These are phyloP conservation scores for Neofusicoccum sp. DNA, from an alignment of 2,329 filamentous ascomycete genomes.

Conservation along the genomic window DNA sequence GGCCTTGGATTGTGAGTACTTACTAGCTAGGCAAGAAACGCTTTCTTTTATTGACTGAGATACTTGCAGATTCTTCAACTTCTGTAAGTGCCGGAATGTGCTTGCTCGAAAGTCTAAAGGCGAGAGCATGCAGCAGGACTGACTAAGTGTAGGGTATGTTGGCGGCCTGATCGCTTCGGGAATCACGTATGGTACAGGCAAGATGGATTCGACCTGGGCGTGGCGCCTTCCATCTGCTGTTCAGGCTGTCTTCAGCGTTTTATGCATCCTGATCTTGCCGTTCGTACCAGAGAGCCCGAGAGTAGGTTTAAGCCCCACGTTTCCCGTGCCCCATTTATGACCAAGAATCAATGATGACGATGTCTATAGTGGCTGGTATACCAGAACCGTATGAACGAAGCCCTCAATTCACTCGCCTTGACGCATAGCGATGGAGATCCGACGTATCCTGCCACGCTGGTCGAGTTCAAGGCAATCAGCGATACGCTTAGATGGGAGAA, in stretches of 20 bases:
- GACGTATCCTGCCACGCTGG: constrained; percentile 38
- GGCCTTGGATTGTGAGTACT: constrained; percentile 36
- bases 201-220: constrained; percentile 47
- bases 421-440: constrained; percentile 47
- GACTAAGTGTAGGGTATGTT: constrained; percentile 16
- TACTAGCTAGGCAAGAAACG: constrained; percentile 27
- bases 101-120: too few relatives aligned
- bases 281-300: constrained; percentile 37
- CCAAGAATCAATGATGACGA: constrained; percentile 42
- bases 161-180: constrained; percentile 46
- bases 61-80: background rate
- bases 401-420: constrained; percentile 42
- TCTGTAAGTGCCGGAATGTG: background rate
- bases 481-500: constrained; percentile 15
- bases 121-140: background rate
- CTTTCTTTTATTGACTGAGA: background rate
- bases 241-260: constrained; percentile 41
- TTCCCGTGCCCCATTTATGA: background rate
- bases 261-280: constrained; percentile 44
- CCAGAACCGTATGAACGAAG: constrained; percentile 43
- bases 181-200: constrained; percentile 45
- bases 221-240: constrained; percentile 48
- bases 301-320: background rate
- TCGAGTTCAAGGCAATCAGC: constrained; percentile 3
- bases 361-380: constrained; percentile 42